Conservation (phyloP, 2,329 filamentous ascomycete genomes). For the Colletotrichum tabaci region DNA sequence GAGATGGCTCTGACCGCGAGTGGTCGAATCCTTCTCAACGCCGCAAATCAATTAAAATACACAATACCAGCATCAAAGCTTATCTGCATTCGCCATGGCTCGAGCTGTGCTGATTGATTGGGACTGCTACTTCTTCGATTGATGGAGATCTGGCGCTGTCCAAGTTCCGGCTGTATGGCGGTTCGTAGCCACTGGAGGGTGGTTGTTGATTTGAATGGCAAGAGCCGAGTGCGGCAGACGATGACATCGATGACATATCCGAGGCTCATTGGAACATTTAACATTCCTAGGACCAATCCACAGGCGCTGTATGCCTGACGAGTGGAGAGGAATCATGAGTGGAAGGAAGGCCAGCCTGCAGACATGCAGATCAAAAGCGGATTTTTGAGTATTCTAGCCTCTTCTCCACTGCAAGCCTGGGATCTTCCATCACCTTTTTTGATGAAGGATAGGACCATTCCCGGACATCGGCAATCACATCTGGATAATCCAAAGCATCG, state of each 20-base stretch:
- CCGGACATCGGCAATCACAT: slow-evolving; percentile 1
- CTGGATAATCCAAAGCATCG: not conserved
- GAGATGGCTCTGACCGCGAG: slow-evolving; percentile 1
- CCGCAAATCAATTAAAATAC: slow-evolving; percentile 1
- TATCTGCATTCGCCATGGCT: slow-evolving; percentile 5
- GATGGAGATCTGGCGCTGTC: not conserved
- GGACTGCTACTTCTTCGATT: not conserved
- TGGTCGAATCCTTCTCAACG: slow-evolving; percentile 9
- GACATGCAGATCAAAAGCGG: slow-evolving; percentile 42
- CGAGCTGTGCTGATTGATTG: not conserved
- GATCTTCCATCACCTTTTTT: slow-evolving; percentile 4
- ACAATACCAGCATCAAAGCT: slow-evolving; percentile 6
- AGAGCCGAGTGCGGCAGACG: slow-evolving; percentile 24
- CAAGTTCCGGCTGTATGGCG: not conserved
- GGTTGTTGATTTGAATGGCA: not conserved
- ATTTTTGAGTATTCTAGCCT: slow-evolving; percentile 26
- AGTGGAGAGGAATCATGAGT: slow-evolving; percentile 35
- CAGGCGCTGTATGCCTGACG: slow-evolving; percentile 9
- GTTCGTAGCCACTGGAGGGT: not conserved
- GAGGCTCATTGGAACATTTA: slow-evolving; percentile 5
- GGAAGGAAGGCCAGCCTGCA: slow-evolving; percentile 17
- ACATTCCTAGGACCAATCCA: slow-evolving; percentile 2
- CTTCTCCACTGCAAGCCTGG: slow-evolving; percentile 30
- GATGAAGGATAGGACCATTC: slow-evolving; percentile 14
- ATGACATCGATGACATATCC: slow-evolving; percentile 16